Base-by-base conservation (phyloP, 352 stramenopile species). In the Globisporangium cystogenes region DNA sequence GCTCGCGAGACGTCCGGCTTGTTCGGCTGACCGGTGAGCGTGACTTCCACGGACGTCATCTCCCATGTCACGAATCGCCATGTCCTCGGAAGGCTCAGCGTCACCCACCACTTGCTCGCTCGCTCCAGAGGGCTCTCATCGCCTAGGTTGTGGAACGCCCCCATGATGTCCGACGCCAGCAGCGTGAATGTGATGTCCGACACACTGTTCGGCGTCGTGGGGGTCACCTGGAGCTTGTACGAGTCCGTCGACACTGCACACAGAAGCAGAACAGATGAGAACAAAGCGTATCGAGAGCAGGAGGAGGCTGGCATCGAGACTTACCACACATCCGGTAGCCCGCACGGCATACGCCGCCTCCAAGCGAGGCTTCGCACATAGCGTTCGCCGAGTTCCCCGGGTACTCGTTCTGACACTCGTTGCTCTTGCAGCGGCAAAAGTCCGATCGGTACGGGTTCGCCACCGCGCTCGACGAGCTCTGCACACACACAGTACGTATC, bases 1-100 rank as follows among this genome's bases (percentile, higher is more conserved):
- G 54, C 31, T 4, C 50, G 60, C 8, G 39, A 24, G 20, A 63
- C 41, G 18, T 66, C 56, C 12, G n/a, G 37, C 21, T 67, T 26
- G 49, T 44, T 74, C 52, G 26, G 57, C 51, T 51, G 39, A 14
- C 48, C 57, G 1, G 56, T 58, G 45, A 89, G 53, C 11, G 65
- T 74, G n/a, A 86, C 75, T 23, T 75, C 46, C 7, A 80, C 66
- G 2, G 55, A 62, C 45, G 81, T 90, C 51, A 68, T 82, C 27
- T 68, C 58, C 81, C 78, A 90, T 10, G 67, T 57, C 18, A 92
- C 78, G 48, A 88, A 92, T 52, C 76, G 70, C 81, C 81, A 92
- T 23, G 63, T 73, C 23, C 39, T 57, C 11, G 78, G 81, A 1
- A 92, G 67, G 2, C 61, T 77, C 39, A 92, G 81, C 1, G 74